Conservation (phyloP, 225 moss, liverwort and hornwort species). For the Pseudoscleropodium purum region DNA sequence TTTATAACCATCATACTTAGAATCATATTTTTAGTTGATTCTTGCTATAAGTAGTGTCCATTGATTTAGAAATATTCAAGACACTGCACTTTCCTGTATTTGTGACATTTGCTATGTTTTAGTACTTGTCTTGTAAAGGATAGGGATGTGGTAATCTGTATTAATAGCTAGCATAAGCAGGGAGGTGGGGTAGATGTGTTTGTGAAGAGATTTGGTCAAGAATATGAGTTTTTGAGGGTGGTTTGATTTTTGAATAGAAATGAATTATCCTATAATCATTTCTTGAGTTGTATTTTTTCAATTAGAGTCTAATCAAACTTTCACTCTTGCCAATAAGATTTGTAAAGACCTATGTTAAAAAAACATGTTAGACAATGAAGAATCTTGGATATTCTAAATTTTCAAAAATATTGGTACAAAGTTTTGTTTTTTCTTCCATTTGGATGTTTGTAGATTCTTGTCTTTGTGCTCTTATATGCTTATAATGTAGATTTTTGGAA, state of each 20-base stretch:
- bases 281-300: neutral
- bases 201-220: neutral
- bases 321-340: neutral
- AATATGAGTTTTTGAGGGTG: neutral
- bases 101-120: neutral
- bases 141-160: neutral
- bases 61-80: neutral
- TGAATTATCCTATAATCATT: neutral
- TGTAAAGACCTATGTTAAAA: neutral
- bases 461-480: neutral
- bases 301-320: neutral
- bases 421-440: neutral
- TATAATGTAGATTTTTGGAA: neutral
- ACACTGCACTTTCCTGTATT: neutral
- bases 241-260: neutral
- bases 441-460: neutral
- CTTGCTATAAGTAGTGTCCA: neutral
- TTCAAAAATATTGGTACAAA: neutral
- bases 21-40: neutral
- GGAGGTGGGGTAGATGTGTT: neutral
- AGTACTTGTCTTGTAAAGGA: neutral
- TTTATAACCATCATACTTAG: neutral
- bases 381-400: neutral
- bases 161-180: neutral
- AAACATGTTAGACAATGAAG: neutral